Conservation (phyloP, 2,329 filamentous ascomycete genomes). For the Aspergillus latus region DNA sequence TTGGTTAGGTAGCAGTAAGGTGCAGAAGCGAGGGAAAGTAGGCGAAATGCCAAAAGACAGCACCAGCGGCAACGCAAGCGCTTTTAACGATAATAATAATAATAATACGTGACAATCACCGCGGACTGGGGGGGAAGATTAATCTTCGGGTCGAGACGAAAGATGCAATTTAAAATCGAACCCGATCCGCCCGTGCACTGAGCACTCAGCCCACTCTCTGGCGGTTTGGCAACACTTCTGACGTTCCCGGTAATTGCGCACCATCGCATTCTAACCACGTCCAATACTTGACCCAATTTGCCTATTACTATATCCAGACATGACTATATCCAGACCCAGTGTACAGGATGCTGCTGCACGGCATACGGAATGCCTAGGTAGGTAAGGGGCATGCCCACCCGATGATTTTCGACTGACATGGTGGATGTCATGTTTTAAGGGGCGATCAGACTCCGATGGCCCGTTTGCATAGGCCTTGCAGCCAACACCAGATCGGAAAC, state of each 20-base stretch:
- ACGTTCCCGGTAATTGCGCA: conserved; percentile 1
- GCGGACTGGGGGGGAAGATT: not conserved
- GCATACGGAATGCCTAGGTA: not conserved
- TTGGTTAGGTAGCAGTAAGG: not conserved
- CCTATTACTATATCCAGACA: too few relatives aligned
- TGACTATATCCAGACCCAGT: not conserved
- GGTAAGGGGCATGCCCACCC: not conserved
- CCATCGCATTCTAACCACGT: not conserved
- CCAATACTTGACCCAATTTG: not conserved
- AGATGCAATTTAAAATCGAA: conserved; percentile 7
- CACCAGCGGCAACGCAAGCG: conserved; percentile 4
- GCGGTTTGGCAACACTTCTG: not conserved
- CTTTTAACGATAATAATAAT: conserved; percentile 7
- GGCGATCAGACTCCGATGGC: conserved; percentile 6
- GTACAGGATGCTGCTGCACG: not conserved
- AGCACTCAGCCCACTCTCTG: not conserved
- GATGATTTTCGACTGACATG: not conserved
- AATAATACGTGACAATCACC: not conserved
- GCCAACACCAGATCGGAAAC: not conserved
- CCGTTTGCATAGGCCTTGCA: too few relatives aligned
- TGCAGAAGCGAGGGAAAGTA: conserved; percentile 4
- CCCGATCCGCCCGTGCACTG: conserved; percentile 8
- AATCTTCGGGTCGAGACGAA: not conserved
- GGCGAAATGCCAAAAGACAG: not conserved
- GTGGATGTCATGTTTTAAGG: conserved; percentile 7